These are phyloP conservation scores for Rhodomyrtus tomentosa DNA, from an alignment of 345 rosid genomes.

Conservation along the genomic window DNA sequence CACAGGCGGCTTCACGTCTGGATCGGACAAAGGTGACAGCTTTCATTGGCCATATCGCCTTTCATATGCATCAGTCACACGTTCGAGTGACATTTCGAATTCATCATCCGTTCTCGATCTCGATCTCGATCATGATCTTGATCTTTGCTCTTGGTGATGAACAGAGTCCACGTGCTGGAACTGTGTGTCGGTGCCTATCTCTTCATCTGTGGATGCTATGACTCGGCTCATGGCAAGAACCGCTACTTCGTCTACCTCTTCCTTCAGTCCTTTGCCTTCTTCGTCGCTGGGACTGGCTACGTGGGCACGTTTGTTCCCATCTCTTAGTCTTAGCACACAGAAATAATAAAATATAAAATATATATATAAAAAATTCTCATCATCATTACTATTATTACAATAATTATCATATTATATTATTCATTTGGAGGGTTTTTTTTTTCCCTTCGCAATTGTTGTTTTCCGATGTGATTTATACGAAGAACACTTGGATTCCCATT, in stretches of 20 bases:
- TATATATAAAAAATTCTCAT: too few relatives aligned
- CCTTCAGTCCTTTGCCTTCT: slow-evolving; percentile 65
- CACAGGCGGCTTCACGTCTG: slow-evolving; percentile 29
- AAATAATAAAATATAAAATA: background rate
- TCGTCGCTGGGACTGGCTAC: slow-evolving; percentile 62
- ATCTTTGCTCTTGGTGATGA: background rate
- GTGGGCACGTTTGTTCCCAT: slow-evolving; percentile 57
- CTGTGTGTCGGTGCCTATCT: slow-evolving; percentile 61
- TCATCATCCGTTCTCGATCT: background rate
- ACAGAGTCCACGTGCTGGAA: slow-evolving; percentile 62
- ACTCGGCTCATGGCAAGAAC: slow-evolving; percentile 45
- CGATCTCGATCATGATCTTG: background rate
- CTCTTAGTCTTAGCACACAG: slow-evolving; percentile 2
- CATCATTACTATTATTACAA: too few relatives aligned
- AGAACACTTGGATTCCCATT: background rate
- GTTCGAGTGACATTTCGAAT: too few relatives aligned
- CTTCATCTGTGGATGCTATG: slow-evolving; percentile 67
- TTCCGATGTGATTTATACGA: background rate
- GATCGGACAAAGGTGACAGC: slow-evolving; percentile 50
- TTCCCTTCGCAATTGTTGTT: background rate
- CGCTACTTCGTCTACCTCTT: slow-evolving; percentile 53
- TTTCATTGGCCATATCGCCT: background rate
- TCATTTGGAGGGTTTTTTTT: background rate
- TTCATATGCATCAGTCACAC: too few relatives aligned
- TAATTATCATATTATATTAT: background rate